Base-by-base conservation (phyloP, 2,329 filamentous ascomycete genomes). In the Davidsoniella eucalypti region DNA sequence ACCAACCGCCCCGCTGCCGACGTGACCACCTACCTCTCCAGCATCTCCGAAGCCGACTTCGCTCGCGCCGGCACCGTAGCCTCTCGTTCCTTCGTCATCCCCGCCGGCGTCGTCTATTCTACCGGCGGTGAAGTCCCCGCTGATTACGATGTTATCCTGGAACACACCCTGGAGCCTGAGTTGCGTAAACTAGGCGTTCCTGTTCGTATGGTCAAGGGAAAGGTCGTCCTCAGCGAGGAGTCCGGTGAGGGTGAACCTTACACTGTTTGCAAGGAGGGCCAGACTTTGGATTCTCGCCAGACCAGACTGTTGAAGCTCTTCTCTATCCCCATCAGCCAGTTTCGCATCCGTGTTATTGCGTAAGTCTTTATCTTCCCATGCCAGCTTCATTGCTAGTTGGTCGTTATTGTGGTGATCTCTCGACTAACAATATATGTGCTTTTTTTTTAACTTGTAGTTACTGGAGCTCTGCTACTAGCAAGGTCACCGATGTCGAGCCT, bases 241-340 rank as follows among this genome's bases (percentile, higher is more conserved):
- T 64, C 62, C 49, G 80, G 83, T 58, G 61, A 66, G 51, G 68
- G 63, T 42, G 67, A 70, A 50, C 69, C 69, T n/a, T 93, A 88
- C 63, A 73, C 73, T 8, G 79, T 98, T 46, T 96, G 90, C 69
- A 80, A 79, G 60, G 81, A 87, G 65, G 92, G 90, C 9, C 78
- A 95, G 61, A 73, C 79, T 42, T 68, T 98, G 57, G 88, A 95
- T 66, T 88, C 84, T 57, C 76, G 90, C 59, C 92, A 98, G 73
- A 95, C 92, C 52, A 82, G 87, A 56, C 69, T 98, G 61, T 66
- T 98, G 65, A 96, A 96, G 76, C 73, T 94, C 60, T 96, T 98
- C 67, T 83, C 87, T 49, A 78, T 95, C 52, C 86, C 84, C 55
- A 78, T 92, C 67, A 85, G 87, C 52, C 87, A 96, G 69, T 98